Evolutionary conservation across 1,139 yeast species (phyloP).

Genomic region (Sugiyamaella novakii): DNA sequence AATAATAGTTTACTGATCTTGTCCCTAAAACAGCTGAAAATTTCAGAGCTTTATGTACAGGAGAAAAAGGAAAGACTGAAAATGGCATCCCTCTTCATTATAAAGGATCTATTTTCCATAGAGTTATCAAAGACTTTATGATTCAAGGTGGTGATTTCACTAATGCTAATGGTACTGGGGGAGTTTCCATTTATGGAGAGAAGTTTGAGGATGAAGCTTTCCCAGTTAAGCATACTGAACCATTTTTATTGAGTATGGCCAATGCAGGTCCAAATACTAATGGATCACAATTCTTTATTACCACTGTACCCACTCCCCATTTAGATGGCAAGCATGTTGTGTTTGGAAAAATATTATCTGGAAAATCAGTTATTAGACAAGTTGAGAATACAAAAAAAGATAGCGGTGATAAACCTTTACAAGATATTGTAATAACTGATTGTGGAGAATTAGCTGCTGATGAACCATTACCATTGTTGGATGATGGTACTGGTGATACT

Average conservation of each 20-base stretch:
- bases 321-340: conserved; percentile 95
- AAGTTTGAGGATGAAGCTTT: conserved; percentile 95
- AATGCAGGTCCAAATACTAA: conserved; percentile 94
- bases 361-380: conserved; percentile 76
- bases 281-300: conserved; percentile 92
- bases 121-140: conserved; percentile 68
- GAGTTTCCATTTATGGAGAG: conserved; percentile 93
- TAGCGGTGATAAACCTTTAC: conserved; percentile 68
- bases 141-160: conserved; percentile 89
- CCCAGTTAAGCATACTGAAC: conserved; percentile 70
- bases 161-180: conserved; percentile 86
- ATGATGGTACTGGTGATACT: conserved; percentile 80
- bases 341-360: conserved; percentile 84
- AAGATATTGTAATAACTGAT: conserved; percentile 65
- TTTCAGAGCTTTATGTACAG: conserved; percentile 88
- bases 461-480: conserved; percentile 42
- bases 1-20: conserved; percentile 51
- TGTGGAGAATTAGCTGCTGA: conserved; percentile 71
- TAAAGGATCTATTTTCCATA: conserved; percentile 86
- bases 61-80: conserved; percentile 68
- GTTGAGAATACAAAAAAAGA: conserved; percentile 65
- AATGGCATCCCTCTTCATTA: conserved; percentile 68
- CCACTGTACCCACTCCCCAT: conserved; percentile 78
- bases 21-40: conserved; percentile 94
- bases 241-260: conserved; percentile 93